These are phyloP conservation scores for Decorospora gaudefroyi DNA, from an alignment of 2,329 filamentous ascomycete species.

Conservation along the genomic window DNA sequence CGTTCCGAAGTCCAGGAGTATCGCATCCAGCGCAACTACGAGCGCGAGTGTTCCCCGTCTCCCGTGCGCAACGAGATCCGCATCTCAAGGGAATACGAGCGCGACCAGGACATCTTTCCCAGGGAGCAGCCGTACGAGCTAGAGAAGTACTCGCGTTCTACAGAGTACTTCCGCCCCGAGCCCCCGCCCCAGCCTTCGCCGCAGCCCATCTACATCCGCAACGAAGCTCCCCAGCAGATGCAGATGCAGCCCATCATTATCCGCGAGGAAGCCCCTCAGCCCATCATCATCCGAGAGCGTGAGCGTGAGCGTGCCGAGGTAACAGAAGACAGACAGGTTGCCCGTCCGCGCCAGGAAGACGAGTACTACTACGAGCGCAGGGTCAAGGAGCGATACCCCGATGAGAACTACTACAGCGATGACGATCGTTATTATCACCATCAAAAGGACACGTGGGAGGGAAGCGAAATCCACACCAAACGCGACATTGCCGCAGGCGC, in stretches of 20 bases:
- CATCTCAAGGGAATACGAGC: conserved; percentile 40
- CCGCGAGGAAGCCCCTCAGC: conserved; percentile 47
- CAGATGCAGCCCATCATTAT: conserved; percentile 53
- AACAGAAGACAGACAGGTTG: conserved; percentile 54
- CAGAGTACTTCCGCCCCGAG: conserved; percentile 57
- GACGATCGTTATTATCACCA: conserved; percentile 65
- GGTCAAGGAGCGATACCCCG: conserved; percentile 51
- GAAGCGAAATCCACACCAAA: conserved; percentile 54
- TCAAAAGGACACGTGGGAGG: conserved; percentile 53
- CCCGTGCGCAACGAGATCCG: conserved; percentile 49
- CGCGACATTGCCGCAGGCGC: conserved; percentile 67
- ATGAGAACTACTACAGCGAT: conserved; percentile 60
- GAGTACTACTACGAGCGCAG: conserved; percentile 66
- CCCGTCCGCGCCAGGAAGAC: conserved; percentile 56
- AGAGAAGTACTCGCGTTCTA: conserved; percentile 58
- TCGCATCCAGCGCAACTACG: conserved; percentile 57
- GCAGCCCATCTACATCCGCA: conserved; percentile 56
- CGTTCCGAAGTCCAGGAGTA: conserved; percentile 55
- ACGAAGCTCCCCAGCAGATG: conserved; percentile 51
- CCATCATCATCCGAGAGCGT: conserved; percentile 53
- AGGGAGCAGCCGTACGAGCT: conserved; percentile 47
- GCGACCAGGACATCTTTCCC: conserved; percentile 39
- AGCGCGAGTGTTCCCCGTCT: conserved; percentile 47
- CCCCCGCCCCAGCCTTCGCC: conserved; percentile 33
- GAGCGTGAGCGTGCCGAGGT: conserved; percentile 60